Percentiles rank a stretch among this genome's conserved stretches.
Evolutionary conservation across 768 basidiomycete species (phyloP).

Genomic region (Strobilomyces echinocephalus): DNA sequence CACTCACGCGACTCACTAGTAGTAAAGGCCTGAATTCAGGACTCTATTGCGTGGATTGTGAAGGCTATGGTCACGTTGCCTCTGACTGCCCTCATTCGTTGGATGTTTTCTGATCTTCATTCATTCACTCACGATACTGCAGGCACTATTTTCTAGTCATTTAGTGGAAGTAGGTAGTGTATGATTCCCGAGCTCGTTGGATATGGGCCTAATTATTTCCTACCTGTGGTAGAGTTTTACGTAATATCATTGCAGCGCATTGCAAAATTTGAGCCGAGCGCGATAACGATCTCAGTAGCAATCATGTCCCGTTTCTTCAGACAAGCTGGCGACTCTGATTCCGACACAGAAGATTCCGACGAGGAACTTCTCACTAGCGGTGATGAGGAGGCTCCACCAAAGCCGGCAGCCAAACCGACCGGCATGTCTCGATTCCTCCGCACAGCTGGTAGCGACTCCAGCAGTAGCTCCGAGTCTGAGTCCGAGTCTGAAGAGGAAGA

Average conservation of each 20-base stretch:
- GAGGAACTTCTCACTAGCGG: conserved; percentile 71
- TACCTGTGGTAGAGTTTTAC: conserved; percentile 8
- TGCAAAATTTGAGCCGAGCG: conserved; percentile 14
- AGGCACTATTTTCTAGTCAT: conserved; percentile 5
- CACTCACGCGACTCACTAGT: conserved; percentile 12
- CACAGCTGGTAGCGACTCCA: conserved; percentile 54
- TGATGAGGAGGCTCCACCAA: conserved; percentile 54
- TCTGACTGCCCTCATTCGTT: conserved; percentile 78
- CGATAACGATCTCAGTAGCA: conserved; percentile 25
- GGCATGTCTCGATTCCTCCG: conserved; percentile 76
- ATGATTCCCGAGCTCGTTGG: conserved; percentile 14
- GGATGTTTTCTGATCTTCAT: conserved; percentile 69
- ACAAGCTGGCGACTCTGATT: conserved; percentile 78
- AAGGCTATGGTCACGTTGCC: conserved; percentile 70
- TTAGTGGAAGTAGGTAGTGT: conserved; percentile 18
- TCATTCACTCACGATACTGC: conserved; percentile 4
- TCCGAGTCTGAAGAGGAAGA: conserved; percentile 52
- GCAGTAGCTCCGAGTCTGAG: conserved; percentile 45
- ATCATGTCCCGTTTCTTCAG: conserved; percentile 88
- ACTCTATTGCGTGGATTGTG: conserved; percentile 79
- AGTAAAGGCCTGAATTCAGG: conserved; percentile 27
- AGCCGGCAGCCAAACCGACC: conserved; percentile 29
- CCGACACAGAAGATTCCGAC: conserved; percentile 66
- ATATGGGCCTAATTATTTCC: conserved; percentile 9
- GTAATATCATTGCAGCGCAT: conserved; percentile 10